A percentile compares a stretch with the other conserved stretches of the same genome.
These are phyloP conservation scores for Mimosa bimucronata DNA, from an alignment of 306 rosid species.

Conservation along the genomic window DNA sequence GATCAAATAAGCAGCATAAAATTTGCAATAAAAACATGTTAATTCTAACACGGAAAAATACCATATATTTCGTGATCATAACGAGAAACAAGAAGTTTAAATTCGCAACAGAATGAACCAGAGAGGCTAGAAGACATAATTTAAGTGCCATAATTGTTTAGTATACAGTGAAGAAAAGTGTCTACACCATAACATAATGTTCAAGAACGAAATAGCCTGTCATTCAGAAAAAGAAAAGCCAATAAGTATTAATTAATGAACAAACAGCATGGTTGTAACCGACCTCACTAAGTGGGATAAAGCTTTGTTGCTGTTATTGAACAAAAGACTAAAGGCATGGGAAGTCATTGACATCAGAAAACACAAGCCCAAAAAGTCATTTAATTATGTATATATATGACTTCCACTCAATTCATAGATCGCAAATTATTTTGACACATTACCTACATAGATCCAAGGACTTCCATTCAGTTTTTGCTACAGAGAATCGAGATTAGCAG, in stretches of 20 bases:
- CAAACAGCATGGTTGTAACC: no score
- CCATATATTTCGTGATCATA: background rate
- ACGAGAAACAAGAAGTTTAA: background rate
- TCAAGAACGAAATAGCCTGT: background rate
- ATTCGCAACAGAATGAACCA: background rate
- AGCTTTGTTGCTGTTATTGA: background rate
- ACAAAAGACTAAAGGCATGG: background rate
- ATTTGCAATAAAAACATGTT: background rate
- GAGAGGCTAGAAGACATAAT: background rate
- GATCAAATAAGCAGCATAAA: background rate
- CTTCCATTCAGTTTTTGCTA: background rate
- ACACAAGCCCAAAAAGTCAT: background rate
- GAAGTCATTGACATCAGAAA: background rate
- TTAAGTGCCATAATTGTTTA: background rate
- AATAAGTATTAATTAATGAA: background rate
- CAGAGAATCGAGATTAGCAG: background rate
- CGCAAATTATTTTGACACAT: background rate
- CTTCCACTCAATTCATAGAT: background rate
- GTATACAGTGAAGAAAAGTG: background rate
- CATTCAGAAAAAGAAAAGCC: background rate
- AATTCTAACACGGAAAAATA: background rate
- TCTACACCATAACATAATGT: background rate
- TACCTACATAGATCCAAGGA: background rate
- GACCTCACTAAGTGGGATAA: no score
- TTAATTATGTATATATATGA: background rate